Percentiles rank a stretch among this genome's conserved stretches.
Evolutionary conservation across 805 yeast genomes (phyloP).

Genomic region (Metschnikowia vanudenii): DNA sequence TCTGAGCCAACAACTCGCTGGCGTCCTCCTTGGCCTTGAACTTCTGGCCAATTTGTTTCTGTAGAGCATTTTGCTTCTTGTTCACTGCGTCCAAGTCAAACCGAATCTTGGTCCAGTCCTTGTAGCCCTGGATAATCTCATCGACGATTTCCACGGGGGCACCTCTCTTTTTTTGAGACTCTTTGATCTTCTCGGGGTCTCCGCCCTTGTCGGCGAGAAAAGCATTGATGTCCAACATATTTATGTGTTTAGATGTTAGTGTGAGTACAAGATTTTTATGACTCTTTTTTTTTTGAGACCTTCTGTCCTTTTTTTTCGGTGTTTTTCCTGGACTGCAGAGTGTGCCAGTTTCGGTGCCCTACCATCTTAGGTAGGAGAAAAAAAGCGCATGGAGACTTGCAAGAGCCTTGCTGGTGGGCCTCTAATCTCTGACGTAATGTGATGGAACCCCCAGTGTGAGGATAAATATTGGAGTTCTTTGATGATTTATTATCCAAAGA

Average conservation of each 20-base stretch:
- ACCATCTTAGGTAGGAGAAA: too few species aligned
- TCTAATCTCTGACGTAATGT: too few species aligned
- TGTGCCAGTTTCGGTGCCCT: background rate
- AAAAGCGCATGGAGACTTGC: too few species aligned
- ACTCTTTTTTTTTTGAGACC: background rate
- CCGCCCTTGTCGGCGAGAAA: slow-evolving; percentile 98
- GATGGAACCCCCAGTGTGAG: too few species aligned
- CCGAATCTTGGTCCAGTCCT: slow-evolving; percentile 79
- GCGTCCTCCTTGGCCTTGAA: slow-evolving; percentile 97
- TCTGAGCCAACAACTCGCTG: slow-evolving; percentile 71
- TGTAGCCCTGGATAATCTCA: slow-evolving; percentile 88
- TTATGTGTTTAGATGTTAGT: background rate
- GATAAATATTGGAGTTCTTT: too few species aligned
- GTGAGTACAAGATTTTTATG: background rate
- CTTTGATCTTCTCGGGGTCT: slow-evolving; percentile 82
- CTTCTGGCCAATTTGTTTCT: slow-evolving; percentile 89
- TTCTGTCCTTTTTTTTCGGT: background rate
- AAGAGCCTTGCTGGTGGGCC: too few species aligned
- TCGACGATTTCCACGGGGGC: slow-evolving; percentile 93
- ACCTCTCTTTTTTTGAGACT: slow-evolving; percentile 91
- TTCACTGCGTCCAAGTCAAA: slow-evolving; percentile 88
- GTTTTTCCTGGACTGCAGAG: background rate
- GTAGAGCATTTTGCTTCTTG: slow-evolving; percentile 84
- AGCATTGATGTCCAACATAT: slow-evolving; percentile 90
- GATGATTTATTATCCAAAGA: too few species aligned